Percentiles rank a stretch among this genome's conserved stretches.
These are phyloP conservation scores for Yarrowia hollandica DNA, from an alignment of 805 yeast genomes.

Conservation along the genomic window DNA sequence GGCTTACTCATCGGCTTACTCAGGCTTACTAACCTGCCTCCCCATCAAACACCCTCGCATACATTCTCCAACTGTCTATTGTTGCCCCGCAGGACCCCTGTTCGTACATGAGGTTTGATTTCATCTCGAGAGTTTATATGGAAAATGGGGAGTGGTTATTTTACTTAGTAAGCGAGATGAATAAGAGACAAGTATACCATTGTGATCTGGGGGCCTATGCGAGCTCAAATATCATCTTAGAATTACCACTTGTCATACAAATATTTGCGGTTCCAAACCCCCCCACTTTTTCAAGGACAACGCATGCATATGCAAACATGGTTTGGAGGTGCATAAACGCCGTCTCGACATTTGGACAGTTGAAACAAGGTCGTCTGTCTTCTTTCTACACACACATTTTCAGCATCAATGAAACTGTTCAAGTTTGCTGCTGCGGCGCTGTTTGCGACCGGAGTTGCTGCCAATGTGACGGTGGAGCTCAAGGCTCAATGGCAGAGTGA, in stretches of 20 bases:
- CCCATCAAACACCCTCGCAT: constrained; percentile 11
- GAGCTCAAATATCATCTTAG: too few relatives aligned
- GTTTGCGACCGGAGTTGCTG: constrained; percentile 18
- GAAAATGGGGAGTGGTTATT: too few relatives aligned
- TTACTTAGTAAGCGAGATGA: too few relatives aligned
- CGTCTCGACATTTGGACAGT: constrained; percentile 3
- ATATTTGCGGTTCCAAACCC: too few relatives aligned
- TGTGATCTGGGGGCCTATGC: too few relatives aligned
- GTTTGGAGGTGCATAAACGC: neutral
- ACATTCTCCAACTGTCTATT: neutral
- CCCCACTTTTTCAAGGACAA: constrained; percentile 6
- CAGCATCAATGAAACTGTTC: constrained; percentile 10
- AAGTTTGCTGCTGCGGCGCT: constrained; percentile 24
- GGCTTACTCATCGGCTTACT: too few relatives aligned
- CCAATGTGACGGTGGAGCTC: constrained; percentile 23
- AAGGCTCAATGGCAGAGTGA: constrained; percentile 27
- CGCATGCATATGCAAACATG: neutral
- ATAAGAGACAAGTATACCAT: too few relatives aligned
- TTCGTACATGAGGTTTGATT: neutral
- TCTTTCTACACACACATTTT: too few relatives aligned
- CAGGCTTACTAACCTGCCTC: too few relatives aligned
- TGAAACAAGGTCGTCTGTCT: too few relatives aligned
- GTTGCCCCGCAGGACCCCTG: constrained; percentile 19
- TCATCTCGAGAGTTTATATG: neutral
- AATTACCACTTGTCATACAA: too few relatives aligned